phyloP scores from a whole-genome alignment of 1,139 yeast genomes.

The Suhomyces ambrosiae region DNA sequence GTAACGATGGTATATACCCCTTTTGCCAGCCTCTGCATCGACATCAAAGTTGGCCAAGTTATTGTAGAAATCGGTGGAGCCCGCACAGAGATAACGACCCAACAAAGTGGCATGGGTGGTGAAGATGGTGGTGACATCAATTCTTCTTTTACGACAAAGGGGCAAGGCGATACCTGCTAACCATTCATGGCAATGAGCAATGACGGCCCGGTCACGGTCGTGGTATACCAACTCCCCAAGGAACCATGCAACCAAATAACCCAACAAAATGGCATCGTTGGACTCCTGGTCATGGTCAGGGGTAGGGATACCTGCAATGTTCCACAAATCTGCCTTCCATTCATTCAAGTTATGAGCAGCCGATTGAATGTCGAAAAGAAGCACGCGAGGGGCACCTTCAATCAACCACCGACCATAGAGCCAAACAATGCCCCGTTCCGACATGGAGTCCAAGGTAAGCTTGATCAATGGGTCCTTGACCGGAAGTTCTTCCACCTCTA shows the following conservation, averaged over 20 bases:
- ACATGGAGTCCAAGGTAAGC: conserved; percentile 71
- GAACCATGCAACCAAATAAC: conserved; percentile 96
- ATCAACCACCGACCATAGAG: conserved; percentile 95
- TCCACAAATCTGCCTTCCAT: conserved; percentile 96
- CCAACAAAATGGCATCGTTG: conserved; percentile 88
- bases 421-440: conserved; percentile 76
- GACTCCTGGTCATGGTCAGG: conserved; percentile 89
- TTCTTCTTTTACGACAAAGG: conserved; percentile 83
- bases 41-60: conserved; percentile 89
- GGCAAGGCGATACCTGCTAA: conserved; percentile 96
- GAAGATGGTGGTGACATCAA: conserved; percentile 92
- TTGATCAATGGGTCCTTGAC: conserved; percentile 64
- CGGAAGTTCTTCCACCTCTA: conserved; percentile 89
- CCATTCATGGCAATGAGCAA: conserved; percentile 98
- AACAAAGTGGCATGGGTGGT: conserved; percentile 96
- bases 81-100: conserved; percentile 96
- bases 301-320: conserved; percentile 86
- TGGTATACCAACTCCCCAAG: conserved; percentile 86
- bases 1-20: conserved; percentile 96
- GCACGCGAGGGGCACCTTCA: conserved; percentile 95
- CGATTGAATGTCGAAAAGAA: conserved; percentile 81
- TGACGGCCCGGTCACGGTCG: conserved; percentile 83
- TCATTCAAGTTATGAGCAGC: conserved; percentile 74
- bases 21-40: conserved; percentile 96
- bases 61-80: conserved; percentile 93